These are phyloP conservation scores for Apiospora koreana DNA, from an alignment of 2,329 filamentous ascomycete genomes.

Conservation along the genomic window DNA sequence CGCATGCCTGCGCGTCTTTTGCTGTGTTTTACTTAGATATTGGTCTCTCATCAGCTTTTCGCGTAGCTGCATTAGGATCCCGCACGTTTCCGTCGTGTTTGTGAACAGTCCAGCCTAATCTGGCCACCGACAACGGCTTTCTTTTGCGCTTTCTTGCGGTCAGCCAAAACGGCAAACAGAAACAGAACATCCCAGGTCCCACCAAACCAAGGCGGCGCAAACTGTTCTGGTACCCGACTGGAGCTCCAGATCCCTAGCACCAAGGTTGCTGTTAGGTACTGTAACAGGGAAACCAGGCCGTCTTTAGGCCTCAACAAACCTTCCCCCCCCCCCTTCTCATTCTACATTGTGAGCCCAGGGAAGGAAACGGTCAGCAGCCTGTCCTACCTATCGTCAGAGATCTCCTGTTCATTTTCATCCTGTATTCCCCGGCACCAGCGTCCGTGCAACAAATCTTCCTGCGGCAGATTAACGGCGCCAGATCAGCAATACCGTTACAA, in stretches of 20 bases:
- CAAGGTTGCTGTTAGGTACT: background rate
- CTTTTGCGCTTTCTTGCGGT: conserved; percentile 12
- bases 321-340: no score
- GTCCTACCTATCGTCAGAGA: conserved; percentile 5
- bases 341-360: background rate
- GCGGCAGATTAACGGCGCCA: background rate
- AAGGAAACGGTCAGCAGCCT: conserved; percentile 4
- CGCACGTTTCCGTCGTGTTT: background rate
- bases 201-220: background rate
- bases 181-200: background rate
- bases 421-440: background rate
- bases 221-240: background rate
- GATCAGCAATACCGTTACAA: background rate
- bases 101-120: background rate
- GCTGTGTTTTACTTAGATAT: background rate
- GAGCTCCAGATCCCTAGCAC: background rate
- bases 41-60: background rate
- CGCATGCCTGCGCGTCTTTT: background rate
- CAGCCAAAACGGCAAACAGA: conserved; percentile 14
- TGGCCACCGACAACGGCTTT: conserved; percentile 15
- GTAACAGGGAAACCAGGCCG: conserved; percentile 3
- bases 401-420: background rate
- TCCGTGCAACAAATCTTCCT: background rate
- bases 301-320: background rate
- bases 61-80: conserved; percentile 2